Evolutionary conservation across 2,329 filamentous ascomycete genomes (phyloP).

Genomic region (Fusarium sp.): DNA sequence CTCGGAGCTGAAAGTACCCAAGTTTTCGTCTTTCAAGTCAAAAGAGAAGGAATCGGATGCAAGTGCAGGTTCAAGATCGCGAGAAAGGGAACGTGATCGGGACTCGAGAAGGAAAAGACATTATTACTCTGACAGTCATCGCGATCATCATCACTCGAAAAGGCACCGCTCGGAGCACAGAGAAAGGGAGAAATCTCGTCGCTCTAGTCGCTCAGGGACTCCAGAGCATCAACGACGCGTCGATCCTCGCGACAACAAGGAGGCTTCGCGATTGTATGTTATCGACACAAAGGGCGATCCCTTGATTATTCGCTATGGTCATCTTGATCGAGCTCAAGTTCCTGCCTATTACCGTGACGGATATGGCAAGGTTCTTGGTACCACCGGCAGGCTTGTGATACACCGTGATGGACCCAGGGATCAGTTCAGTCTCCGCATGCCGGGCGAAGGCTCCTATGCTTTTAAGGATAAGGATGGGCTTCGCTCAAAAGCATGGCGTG

Average conservation of each 20-base stretch:
- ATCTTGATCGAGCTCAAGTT: conserved; percentile 77
- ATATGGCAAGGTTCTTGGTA: conserved; percentile 77
- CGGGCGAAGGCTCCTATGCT: conserved; percentile 52
- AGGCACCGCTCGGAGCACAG: conserved; percentile 30
- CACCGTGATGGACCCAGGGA: conserved; percentile 72
- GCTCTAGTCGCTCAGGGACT: conserved; percentile 10
- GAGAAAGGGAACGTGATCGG: conserved; percentile 36
- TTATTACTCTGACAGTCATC: conserved; percentile 30
- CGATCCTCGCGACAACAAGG: conserved; percentile 14
- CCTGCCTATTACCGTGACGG: conserved; percentile 79
- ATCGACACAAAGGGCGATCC: conserved; percentile 82
- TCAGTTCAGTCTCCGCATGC: conserved; percentile 62
- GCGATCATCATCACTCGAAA: conserved; percentile 31
- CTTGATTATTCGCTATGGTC: conserved; percentile 80
- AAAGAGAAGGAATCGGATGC: conserved; percentile 51
- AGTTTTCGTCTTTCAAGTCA: conserved; percentile 79
- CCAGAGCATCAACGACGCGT: conserved; percentile 12
- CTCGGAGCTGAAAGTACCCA: conserved; percentile 60
- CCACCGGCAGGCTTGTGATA: conserved; percentile 70
- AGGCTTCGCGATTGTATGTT: conserved; percentile 58
- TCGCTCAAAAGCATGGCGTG: conserved; percentile 55
- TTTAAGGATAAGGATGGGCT: conserved; percentile 60
- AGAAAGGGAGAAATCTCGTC: conserved; percentile 16
- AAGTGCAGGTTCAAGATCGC: conserved; percentile 19
- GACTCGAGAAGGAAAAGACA: conserved; percentile 37